Evolutionary conservation across 2,329 filamentous ascomycete genomes (phyloP).

Genomic region (Lasiodiplodia hormozganensis): DNA sequence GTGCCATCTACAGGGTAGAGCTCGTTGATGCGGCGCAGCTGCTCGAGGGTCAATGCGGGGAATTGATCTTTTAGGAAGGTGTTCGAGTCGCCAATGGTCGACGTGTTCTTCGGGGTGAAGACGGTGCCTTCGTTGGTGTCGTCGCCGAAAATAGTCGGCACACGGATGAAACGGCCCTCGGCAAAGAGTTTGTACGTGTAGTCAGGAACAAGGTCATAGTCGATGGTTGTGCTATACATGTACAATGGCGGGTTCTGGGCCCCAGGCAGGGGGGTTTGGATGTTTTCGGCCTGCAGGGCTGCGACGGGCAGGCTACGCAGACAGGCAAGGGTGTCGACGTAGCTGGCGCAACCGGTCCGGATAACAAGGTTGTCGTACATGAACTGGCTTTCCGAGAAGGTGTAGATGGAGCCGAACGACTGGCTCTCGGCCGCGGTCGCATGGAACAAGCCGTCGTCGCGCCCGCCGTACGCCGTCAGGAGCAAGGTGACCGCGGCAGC

Average conservation of each 20-base stretch:
- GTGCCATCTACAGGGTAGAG: conserved; percentile 61
- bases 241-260: conserved; percentile 54
- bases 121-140: conserved; percentile 71
- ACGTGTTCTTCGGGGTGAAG: conserved; percentile 61
- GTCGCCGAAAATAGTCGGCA: conserved; percentile 62
- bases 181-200: conserved; percentile 58
- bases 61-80: conserved; percentile 66
- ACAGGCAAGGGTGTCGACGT: conserved; percentile 55
- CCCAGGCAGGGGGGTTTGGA: conserved; percentile 55
- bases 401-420: conserved; percentile 59
- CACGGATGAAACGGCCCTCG: conserved; percentile 56
- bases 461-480: conserved; percentile 54
- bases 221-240: conserved; percentile 60
- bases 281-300: conserved; percentile 55
- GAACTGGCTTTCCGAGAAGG: conserved; percentile 57
- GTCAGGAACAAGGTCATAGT: conserved; percentile 58
- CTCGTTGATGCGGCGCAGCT: conserved; percentile 60
- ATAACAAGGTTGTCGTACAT: conserved; percentile 59
- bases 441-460: conserved; percentile 57
- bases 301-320: conserved; percentile 54
- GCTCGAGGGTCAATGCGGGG: conserved; percentile 58
- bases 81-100: conserved; percentile 57
- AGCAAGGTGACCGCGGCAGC: conserved; percentile 49
- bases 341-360: conserved; percentile 55
- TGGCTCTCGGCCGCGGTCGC: conserved; percentile 63